Conservation (phyloP, 805 yeast species). For the Spathaspora gorwiae region DNA sequence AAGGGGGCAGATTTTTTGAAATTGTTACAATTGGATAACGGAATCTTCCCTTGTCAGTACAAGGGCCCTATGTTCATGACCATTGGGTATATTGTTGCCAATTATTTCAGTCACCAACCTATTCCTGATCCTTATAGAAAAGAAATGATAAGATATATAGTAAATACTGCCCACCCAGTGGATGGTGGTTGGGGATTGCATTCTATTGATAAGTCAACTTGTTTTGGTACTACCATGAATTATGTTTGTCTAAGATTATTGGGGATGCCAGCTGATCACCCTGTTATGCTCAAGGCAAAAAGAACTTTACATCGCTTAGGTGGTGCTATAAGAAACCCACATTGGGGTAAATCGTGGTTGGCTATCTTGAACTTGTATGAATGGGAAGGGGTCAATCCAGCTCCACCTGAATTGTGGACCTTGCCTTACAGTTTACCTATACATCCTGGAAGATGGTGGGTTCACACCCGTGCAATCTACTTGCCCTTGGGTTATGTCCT, state of each 20-base stretch:
- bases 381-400: conserved; percentile 98
- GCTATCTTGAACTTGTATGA: conserved; percentile 73
- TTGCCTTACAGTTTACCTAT: conserved; percentile 76
- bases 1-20: conserved; percentile 72
- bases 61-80: conserved; percentile 98
- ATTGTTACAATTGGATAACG: conserved; percentile 74
- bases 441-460: conserved; percentile 99
- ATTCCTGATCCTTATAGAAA: conserved; percentile 61
- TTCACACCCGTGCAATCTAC: conserved; percentile 91
- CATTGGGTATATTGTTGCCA: conserved; percentile 76
- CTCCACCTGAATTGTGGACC: conserved; percentile 93
- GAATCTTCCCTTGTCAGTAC: conserved; percentile 86
- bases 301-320: conserved; percentile 66
- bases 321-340: conserved; percentile 88
- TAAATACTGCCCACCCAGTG: conserved; percentile 92
- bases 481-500: conserved; percentile 80
- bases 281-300: conserved; percentile 74
- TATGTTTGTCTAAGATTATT: conserved; percentile 76
- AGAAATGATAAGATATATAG: conserved; percentile 80
- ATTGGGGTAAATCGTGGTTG: conserved; percentile 97
- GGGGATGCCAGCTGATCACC: conserved; percentile 72
- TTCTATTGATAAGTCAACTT: conserved; percentile 86
- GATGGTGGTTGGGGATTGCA: conserved; percentile 99
- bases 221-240: conserved; percentile 88
- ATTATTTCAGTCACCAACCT: conserved; percentile 62